Evolutionary conservation across 2,329 filamentous ascomycete species (phyloP), one percentile per base, ranked within the genome.

Genomic region (Aspergillus japonicus): DNA sequence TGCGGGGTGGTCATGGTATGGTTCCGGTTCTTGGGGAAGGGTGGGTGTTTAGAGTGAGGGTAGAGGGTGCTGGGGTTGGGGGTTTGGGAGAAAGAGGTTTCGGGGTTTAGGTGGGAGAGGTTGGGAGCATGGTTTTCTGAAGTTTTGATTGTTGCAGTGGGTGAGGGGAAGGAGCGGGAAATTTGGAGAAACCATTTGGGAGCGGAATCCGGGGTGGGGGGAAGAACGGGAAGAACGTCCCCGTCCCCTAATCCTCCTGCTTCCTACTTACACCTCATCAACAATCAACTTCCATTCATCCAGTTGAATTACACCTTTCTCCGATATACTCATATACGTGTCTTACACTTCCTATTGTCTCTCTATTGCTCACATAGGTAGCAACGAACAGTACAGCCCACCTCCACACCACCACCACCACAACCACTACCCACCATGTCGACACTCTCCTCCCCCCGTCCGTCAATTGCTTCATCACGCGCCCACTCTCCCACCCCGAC

Each of bases 401-500:
- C 33, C 33, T 12, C 11, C 33, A 33, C 31, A 33, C 11, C 12
- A 16, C 2, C 33, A 16, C 33, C 1, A 12, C 4, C 33, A 12
- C 33, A 42, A 54, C 50, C 49, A 19, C 58, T 29, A 14, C 24
- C 57, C 52, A 71, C 55, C 47, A 87, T 87, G 85, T 85, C 85
- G 1, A 84, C 83, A 1, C 79, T 87, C 65, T 83, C 84, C 35
- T 86, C 85, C 69, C 88, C 78, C 57, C 85, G 77, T 66, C 83
- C 77, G 47, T 87, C 82, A 73, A 85, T 77, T 80, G 87, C 69
- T 78, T 85, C 70, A 73, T 86, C 71, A 72, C 80, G 79, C 47
- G 79, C 86, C 48, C 71, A 67, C n/a, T 73, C 73, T 5, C 78
- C 82, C 7, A 89, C 89, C 4, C 89, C 91, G 0, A 89, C 88